Evolutionary conservation across 768 basidiomycete species (phyloP).

Genomic region (Neoboletus brunneissimus): DNA sequence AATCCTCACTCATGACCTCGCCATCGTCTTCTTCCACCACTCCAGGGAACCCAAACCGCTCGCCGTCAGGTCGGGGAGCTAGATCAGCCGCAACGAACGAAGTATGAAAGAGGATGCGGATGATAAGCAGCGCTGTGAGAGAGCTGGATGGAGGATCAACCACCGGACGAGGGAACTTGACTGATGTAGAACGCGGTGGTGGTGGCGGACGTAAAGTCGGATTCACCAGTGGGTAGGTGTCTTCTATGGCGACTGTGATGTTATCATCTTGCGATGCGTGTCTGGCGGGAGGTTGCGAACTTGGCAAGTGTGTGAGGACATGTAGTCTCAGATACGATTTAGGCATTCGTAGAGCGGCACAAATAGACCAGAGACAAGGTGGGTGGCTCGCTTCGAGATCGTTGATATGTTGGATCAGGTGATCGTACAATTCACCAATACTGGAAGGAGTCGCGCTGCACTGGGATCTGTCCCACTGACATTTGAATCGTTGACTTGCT

Average conservation of each 20-base stretch:
- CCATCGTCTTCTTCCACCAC: slow-evolving; percentile 77
- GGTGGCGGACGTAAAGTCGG: slow-evolving; percentile 71
- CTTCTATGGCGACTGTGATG: slow-evolving; percentile 61
- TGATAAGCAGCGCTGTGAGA: slow-evolving; percentile 75
- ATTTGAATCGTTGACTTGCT: slow-evolving; percentile 64
- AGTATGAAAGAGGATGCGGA: slow-evolving; percentile 79
- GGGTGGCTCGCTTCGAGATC: slow-evolving; percentile 42
- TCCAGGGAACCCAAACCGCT: slow-evolving; percentile 90
- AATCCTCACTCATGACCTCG: slow-evolving; percentile 39
- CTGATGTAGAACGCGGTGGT: slow-evolving; percentile 60
- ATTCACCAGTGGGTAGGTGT: slow-evolving; percentile 53
- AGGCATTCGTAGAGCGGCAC: slow-evolving; percentile 45
- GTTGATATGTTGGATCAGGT: slow-evolving; percentile 60
- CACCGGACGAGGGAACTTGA: slow-evolving; percentile 57
- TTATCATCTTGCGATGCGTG: slow-evolving; percentile 72
- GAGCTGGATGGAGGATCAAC: slow-evolving; percentile 70
- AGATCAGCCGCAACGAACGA: slow-evolving; percentile 68
- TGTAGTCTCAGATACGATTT: slow-evolving; percentile 60
- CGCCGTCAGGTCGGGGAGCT: slow-evolving; percentile 69
- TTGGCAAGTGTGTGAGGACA: slow-evolving; percentile 73
- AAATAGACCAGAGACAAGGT: slow-evolving; percentile 73
- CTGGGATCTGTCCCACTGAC: slow-evolving; percentile 69
- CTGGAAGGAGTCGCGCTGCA: slow-evolving; percentile 49
- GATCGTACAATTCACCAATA: slow-evolving; percentile 69
- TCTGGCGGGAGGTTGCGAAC: slow-evolving; percentile 49